Percentiles rank a stretch among this genome's conserved stretches.
These are phyloP conservation scores for Zymoseptoria brevis DNA, from an alignment of 2,329 filamentous ascomycete genomes.

Conservation along the genomic window DNA sequence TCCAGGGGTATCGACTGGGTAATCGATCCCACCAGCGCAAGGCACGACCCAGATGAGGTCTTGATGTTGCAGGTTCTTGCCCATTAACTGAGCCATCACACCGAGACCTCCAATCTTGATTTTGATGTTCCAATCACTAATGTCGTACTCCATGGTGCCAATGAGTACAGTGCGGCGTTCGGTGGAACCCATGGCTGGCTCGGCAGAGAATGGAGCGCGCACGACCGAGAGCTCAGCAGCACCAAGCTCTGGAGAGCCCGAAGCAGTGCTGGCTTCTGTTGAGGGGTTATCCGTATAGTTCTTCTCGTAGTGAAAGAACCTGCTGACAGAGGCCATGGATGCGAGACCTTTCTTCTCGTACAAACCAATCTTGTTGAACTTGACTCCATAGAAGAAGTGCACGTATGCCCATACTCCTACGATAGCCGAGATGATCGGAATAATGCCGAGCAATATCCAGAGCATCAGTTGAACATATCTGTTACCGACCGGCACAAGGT, in stretches of 20 bases:
- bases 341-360: conserved; percentile 40
- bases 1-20: conserved; percentile 51
- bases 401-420: conserved; percentile 50
- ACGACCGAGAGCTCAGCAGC: conserved; percentile 15
- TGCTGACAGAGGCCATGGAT: conserved; percentile 19
- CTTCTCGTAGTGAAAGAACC: conserved; percentile 18
- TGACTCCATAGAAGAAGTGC: conserved; percentile 55
- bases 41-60: conserved; percentile 52
- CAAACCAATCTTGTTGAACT: conserved; percentile 53
- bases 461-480: conserved; percentile 47
- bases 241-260: conserved; percentile 8
- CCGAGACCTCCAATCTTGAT: conserved; percentile 64
- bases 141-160: conserved; percentile 65
- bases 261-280: conserved; percentile 1
- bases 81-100: conserved; percentile 64
- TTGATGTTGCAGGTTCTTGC: conserved; percentile 55
- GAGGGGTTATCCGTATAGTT: conserved; percentile 18
- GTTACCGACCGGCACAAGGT: conserved; percentile 47
- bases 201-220: conserved; percentile 16
- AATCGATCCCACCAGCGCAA: conserved; percentile 55
- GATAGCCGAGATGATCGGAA: conserved; percentile 46
- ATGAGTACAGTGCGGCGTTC: conserved; percentile 52
- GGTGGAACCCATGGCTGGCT: conserved; percentile 18
- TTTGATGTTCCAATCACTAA: conserved; percentile 62
- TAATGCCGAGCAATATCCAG: conserved; percentile 46